Base-by-base conservation (phyloP, 257 asterid species). In the Solanum etuberosum region DNA sequence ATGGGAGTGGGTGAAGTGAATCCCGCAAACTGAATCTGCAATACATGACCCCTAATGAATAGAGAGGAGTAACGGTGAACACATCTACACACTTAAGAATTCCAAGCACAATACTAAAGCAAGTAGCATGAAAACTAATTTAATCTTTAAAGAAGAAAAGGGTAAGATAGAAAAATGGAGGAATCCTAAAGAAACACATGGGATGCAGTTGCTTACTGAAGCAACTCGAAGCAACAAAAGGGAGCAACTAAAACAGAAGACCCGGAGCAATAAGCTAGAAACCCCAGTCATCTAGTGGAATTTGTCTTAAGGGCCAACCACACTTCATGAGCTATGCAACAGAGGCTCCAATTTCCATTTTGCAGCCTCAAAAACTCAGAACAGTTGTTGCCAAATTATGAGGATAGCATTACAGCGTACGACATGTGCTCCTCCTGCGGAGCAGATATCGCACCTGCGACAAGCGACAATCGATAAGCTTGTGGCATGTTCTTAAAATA, bases 371-470 rank as follows among this genome's bases (percentile, higher is more conserved):
- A 93, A 95, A 95, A 95, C 92, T 94, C 97, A 94, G 95, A 89
- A 92, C 92, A 93, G 93, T 91, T 91, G 97, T 91, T 88, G 95
- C 88, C 90, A 91, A 94, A 92, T 91, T 91, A 95, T 94, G 98
- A 92, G 93, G 98, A 93, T 68, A 90, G 96, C 98, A 97, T 91
- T 91, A 98, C 99, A 96, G 99, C 98, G 99, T 95, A 96, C 98
- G 99, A 96, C 99, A 96, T 94, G 97, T 96, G 99, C 99, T 96
- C 99, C 98, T 91, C 98, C 98, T 90, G 92, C 84, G 99, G 99
- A 96, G 99, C 99, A 96, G 96, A 96, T 96, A 96, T 96, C 99
- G 99, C 99, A 96, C 98, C 98, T 95, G 98, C 99, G 98, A 94
- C 95, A 96, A 96, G 96, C 91, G 92, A 95, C 83, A 94, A 93